Evolutionary conservation across 2,329 filamentous ascomycete genomes (phyloP).

Genomic region (Penicillium psychrosexuale): DNA sequence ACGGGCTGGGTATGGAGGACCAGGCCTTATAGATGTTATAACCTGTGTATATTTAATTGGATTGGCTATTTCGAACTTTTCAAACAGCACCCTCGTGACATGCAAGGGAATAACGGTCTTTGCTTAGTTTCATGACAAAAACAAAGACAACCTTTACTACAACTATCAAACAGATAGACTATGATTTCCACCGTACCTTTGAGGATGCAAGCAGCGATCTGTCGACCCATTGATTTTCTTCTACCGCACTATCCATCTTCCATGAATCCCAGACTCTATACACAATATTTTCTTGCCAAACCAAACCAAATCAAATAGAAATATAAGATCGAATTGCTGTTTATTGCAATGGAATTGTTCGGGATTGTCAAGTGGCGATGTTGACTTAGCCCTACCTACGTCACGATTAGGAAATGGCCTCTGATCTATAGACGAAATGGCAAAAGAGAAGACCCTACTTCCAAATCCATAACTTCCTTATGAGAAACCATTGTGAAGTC

Average conservation of each 20-base stretch:
- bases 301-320: neutral
- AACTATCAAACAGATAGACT: neutral
- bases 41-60: constrained; percentile 4
- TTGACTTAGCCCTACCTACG: constrained; percentile 21
- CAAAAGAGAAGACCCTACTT: neutral
- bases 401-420: constrained; percentile 21
- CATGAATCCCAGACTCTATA: neutral
- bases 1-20: constrained; percentile 26
- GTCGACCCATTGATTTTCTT: neutral
- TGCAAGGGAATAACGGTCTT: neutral
- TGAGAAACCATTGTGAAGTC: neutral
- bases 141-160: neutral
- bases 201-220: neutral
- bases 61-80: neutral
- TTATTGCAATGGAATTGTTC: constrained; percentile 5
- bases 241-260: neutral
- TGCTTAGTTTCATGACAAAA: neutral
- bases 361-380: constrained; percentile 11
- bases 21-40: constrained; percentile 11
- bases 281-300: neutral
- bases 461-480: neutral
- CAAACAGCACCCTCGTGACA: neutral
- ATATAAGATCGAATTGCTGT: neutral
- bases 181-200: neutral
- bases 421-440: constrained; percentile 9